These are phyloP conservation scores for Cercophora scortea DNA, from an alignment of 495 filamentous ascomycete genomes.

Conservation along the genomic window DNA sequence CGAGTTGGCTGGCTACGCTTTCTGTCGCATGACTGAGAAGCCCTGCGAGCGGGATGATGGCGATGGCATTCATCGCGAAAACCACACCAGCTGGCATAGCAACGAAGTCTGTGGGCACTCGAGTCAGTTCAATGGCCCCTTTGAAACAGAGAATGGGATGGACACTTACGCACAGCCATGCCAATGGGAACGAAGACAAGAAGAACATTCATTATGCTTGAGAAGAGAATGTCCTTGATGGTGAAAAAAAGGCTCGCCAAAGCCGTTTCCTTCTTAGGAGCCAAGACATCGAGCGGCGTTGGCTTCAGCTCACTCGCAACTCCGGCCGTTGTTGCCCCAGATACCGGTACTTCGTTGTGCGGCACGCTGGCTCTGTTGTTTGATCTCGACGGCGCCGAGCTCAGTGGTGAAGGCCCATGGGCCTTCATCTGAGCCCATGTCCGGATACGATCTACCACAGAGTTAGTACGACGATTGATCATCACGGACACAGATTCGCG, in stretches of 20 bases:
- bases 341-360: neutral
- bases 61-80: constrained; percentile 60
- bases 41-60: constrained; percentile 77
- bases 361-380: neutral
- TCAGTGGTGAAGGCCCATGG: constrained; percentile 1
- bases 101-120: neutral
- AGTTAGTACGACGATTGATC: too few species aligned
- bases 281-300: neutral
- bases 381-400: neutral
- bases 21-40: constrained; percentile 77
- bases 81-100: constrained; percentile 26
- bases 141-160: neutral
- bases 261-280: constrained; percentile 3
- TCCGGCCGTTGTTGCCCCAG: neutral
- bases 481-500: too few species aligned
- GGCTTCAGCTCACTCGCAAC: neutral
- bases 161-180: constrained; percentile 53
- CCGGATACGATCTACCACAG: constrained; percentile 1
- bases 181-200: constrained; percentile 73
- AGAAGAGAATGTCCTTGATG: constrained; percentile 46
- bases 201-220: constrained; percentile 69
- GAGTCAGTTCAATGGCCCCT: neutral
- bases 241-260: constrained; percentile 39
- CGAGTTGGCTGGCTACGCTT: constrained; percentile 65
- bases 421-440: constrained; percentile 4